Evolutionary conservation across 306 rosid genomes (phyloP).

Genomic region (Fragaria ananassa): DNA sequence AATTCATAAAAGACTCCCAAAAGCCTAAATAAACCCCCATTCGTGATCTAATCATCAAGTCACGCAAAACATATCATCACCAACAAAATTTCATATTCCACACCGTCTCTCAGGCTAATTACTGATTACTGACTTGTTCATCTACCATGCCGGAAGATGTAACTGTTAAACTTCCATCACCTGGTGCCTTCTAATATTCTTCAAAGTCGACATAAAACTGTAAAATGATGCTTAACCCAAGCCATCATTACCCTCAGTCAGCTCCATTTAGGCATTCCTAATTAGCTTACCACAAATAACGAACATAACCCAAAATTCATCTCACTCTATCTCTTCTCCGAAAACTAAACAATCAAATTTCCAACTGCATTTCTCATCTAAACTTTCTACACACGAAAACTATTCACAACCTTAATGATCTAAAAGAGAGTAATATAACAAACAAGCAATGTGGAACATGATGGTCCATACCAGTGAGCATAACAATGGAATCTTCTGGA

Average conservation of each 20-base stretch:
- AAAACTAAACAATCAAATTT: neutral
- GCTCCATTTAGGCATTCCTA: neutral
- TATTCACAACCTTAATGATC: neutral
- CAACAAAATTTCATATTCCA: neutral
- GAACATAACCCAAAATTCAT: neutral
- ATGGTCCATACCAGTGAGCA: slow-evolving; percentile 72
- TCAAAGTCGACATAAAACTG: neutral
- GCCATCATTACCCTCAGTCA: neutral
- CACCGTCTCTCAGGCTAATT: neutral
- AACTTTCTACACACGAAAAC: too few species aligned
- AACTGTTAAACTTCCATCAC: neutral
- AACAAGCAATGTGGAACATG: neutral
- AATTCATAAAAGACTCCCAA: neutral
- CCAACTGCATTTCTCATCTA: neutral
- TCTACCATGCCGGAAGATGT: neutral
- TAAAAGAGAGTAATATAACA: neutral
- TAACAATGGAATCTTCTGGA: slow-evolving; percentile 74
- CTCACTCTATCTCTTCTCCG: neutral
- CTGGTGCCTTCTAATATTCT: neutral
- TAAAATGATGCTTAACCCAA: neutral
- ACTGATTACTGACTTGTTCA: neutral
- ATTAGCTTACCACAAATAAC: neutral
- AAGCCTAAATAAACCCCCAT: neutral
- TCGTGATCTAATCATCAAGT: neutral
- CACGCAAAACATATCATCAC: neutral